A percentile compares a stretch with the other conserved stretches of the same genome.
Evolutionary conservation across 805 yeast species (phyloP).

Genomic region (Priceomyces haplophilus): DNA sequence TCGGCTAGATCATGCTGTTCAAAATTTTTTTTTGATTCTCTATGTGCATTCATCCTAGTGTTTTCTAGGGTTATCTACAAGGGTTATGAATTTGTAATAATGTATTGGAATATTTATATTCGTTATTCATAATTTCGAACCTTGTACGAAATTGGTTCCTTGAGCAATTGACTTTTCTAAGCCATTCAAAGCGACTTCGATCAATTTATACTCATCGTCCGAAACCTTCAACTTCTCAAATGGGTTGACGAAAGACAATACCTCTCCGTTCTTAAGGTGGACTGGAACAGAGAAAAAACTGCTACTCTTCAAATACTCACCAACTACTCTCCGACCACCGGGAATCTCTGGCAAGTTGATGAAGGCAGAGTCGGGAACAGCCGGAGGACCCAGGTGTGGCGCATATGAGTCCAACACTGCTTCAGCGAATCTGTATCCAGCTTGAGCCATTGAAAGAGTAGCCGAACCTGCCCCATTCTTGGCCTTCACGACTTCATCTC

Average conservation of each 20-base stretch:
- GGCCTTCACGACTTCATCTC: constrained; percentile 95
- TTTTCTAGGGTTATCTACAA: not conserved
- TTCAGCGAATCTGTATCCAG: constrained; percentile 79
- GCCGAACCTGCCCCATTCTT: constrained; percentile 95
- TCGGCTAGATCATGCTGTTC: constrained; percentile 36
- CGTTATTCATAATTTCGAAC: constrained; percentile 29
- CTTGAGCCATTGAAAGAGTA: constrained; percentile 93
- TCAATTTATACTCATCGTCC: constrained; percentile 30
- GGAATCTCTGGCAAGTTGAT: constrained; percentile 53
- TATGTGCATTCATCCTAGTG: too few species aligned
- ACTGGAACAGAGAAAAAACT: constrained; percentile 52
- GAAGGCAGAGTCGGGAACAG: constrained; percentile 46
- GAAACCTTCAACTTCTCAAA: constrained; percentile 28
- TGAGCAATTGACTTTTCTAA: constrained; percentile 38
- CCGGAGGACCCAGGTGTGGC: constrained; percentile 5
- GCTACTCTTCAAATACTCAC: constrained; percentile 33
- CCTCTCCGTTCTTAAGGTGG: constrained; percentile 35
- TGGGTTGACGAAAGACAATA: constrained; percentile 35
- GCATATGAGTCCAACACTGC: constrained; percentile 36
- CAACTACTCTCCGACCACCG: constrained; percentile 44
- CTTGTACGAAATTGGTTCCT: constrained; percentile 39
- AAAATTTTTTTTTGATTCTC: constrained; percentile 11
- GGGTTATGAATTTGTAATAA: too few species aligned
- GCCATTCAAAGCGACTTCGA: constrained; percentile 38
- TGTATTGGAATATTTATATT: not conserved